Base-by-base conservation (phyloP, 768 basidiomycete genomes). In the Amanita rimosa region DNA sequence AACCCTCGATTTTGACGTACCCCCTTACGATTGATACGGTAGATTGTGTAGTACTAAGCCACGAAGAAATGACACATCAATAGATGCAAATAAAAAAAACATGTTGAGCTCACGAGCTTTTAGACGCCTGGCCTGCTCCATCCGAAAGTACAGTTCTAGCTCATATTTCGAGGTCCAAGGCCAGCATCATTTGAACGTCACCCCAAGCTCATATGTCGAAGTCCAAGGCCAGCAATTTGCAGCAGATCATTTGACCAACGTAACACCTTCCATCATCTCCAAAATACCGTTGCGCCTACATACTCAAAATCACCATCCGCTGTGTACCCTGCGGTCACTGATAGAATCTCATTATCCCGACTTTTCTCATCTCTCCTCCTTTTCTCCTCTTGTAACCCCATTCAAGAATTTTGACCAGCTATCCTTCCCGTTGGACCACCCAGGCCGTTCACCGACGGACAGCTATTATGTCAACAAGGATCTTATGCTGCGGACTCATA, bases 401-500 rank as follows among this genome's bases (percentile, higher is more conserved):
- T 72, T 71, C 61, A 80, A 93, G 64, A 99, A 94, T 68, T 99
- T 99, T 64, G 96, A 99, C 66, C 89, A 95, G 55, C 81, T 99
- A 27, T 92, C 90, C 3, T 98, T 99, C 67, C 84, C 95, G 0
- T 58, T 68, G 11, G 93, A 97, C 69, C 96, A 99, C 62, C 93
- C 95, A 0, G 95, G 96, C 14, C 80, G 96, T 52, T 74, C 85
- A 19, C 71, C 80, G 39, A 89, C 88, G 37, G 96, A 99, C 69
- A 89, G 85, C 59, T 99, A 99, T 72, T 99, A 99, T 66, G 72
- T 96, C 60, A 98, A 98, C 69, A 76, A 74, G 57, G 70, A 81
- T 57, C 71, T 84, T 59, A 92, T 99, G 90, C 79, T 99, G 33
- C 84, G 96, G 36, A 98, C 96, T 0, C 96, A 99, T 63, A 97